Base-by-base conservation (phyloP, 768 basidiomycete species). In the Heimioporus sp. region DNA sequence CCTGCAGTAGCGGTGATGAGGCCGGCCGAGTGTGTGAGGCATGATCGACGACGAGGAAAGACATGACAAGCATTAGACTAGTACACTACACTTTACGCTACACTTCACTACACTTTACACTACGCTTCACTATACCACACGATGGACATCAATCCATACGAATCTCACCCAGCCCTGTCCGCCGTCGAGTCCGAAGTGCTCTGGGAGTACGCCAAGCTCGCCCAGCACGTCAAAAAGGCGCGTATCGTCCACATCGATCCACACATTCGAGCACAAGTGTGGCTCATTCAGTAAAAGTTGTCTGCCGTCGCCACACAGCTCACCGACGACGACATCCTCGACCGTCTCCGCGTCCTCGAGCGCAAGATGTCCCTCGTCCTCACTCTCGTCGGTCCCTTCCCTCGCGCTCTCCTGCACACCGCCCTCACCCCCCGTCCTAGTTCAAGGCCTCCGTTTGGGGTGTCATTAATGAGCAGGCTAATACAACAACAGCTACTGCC, bases 391-490 rank as follows among this genome's bases (percentile, higher is more conserved):
- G 57, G 10, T 1, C n/a, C 7, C 37, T 1, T 21, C 16, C 40
- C 15, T 17, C 46, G 24, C 7, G 24, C 28, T 20, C 32, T 30
- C 49, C 44, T 16, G 34, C 39, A 28, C 21, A 28, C 21, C 28
- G 15, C 30, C n/a, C 8, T 21, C 61, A 53, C 56, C 59, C 35
- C 32, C 32, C 43, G 19, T 17, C 32, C 7, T 59, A 94, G 92
- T 98, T 94, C 81, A 95, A 97, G 72, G 93, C 89, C 0, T 96
- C 95, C 11, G 92, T 96, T 1, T 96, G 93, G 92, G 91, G 87
- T 13, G 87, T 95, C 48, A 87, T 97, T 66, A 90, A 87, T 65
- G 87, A 91, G 60, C 86, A 89, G 60, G 79, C 81, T 31, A 12
- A 35, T 12, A 64, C 54, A 54, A 53, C 48, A 28, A 56, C 53